Evolutionary conservation across 2,329 filamentous ascomycete species (phyloP).

Genomic region (Amylocarpus encephaloides): DNA sequence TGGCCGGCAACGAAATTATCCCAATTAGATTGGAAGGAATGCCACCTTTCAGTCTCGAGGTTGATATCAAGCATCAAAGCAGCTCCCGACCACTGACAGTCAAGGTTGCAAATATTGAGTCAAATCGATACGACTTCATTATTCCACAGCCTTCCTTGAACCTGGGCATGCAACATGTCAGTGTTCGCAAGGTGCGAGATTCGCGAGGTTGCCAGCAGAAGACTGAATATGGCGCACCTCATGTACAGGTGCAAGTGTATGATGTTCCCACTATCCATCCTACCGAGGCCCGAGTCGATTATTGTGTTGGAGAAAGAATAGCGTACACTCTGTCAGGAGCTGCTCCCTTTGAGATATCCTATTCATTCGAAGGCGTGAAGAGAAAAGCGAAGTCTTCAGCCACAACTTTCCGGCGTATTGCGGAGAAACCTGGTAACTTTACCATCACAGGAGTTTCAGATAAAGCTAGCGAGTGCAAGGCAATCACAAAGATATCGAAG

Average conservation of each 20-base stretch:
- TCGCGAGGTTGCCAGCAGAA: conserved; percentile 78
- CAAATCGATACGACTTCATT: conserved; percentile 68
- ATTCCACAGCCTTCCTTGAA: conserved; percentile 81
- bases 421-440: conserved; percentile 85
- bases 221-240: conserved; percentile 62
- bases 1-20: conserved; percentile 76
- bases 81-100: conserved; percentile 74
- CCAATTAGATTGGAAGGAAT: conserved; percentile 78
- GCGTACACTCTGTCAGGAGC: conserved; percentile 87
- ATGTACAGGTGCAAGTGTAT: conserved; percentile 86
- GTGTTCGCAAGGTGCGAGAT: conserved; percentile 85
- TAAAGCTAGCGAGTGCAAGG: conserved; percentile 80
- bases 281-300: conserved; percentile 76
- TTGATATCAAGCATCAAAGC: conserved; percentile 89
- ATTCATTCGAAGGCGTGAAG: conserved; percentile 73
- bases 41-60: conserved; percentile 82
- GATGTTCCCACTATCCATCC: conserved; percentile 88
- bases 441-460: conserved; percentile 82
- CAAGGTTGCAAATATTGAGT: conserved; percentile 71
- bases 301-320: conserved; percentile 92
- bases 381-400: conserved; percentile 73
- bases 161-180: conserved; percentile 81
- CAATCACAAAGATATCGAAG: conserved; percentile 70
- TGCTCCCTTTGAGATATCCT: conserved; percentile 87
- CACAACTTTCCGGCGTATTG: conserved; percentile 86